Conservation (phyloP, 345 rosid species). For the Toxicodendron radicans region DNA sequence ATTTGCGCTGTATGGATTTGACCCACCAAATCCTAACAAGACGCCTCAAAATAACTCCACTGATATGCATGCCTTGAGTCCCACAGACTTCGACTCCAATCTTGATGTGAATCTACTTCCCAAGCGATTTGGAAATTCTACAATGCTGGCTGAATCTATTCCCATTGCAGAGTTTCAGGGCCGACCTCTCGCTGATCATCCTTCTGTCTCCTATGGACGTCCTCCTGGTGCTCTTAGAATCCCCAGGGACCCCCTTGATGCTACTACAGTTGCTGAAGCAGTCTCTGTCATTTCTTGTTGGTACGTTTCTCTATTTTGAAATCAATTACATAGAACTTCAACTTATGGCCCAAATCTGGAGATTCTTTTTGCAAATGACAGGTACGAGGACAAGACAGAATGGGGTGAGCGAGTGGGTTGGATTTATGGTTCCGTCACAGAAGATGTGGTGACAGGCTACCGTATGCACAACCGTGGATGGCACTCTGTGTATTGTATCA, state of each 20-base stretch:
- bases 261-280: conserved; percentile 81
- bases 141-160: conserved; percentile 81
- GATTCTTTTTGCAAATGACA: not conserved
- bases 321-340: too few relatives aligned
- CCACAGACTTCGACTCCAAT: conserved; percentile 77
- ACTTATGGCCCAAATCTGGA: too few relatives aligned
- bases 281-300: conserved; percentile 96
- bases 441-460: conserved; percentile 96
- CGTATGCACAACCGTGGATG: conserved; percentile 99
- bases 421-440: conserved; percentile 97
- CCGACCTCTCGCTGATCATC: conserved; percentile 90
- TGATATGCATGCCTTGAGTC: conserved; percentile 66
- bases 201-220: conserved; percentile 79
- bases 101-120: conserved; percentile 82
- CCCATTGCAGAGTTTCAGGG: conserved; percentile 85
- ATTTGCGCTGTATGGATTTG: conserved; percentile 90
- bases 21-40: conserved; percentile 64
- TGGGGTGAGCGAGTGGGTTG: conserved; percentile 98
- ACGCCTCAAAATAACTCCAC: conserved; percentile 34
- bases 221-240: conserved; percentile 78
- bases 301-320: conserved; percentile 31
- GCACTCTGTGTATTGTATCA: conserved; percentile 88
- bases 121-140: conserved; percentile 88
- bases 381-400: conserved; percentile 97
- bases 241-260: conserved; percentile 90